Percentiles rank a stretch among this genome's conserved stretches.
Evolutionary conservation across 768 basidiomycete genomes (phyloP).

Genomic region (Calocera cornea): DNA sequence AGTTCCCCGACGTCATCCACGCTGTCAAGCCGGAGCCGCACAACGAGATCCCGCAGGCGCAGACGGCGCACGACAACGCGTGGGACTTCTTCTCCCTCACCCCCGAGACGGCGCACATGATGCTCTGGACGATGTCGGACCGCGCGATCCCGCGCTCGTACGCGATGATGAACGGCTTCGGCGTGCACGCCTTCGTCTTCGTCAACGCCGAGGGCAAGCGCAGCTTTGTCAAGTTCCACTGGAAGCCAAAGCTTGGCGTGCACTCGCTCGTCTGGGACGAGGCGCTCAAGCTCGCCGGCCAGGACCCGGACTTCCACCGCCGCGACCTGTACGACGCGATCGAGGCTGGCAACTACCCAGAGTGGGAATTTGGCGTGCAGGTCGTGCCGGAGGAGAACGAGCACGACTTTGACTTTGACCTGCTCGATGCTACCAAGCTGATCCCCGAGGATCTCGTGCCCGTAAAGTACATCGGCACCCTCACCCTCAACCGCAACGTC

Average conservation of each 20-base stretch:
- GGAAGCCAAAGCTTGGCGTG: constrained; percentile 67
- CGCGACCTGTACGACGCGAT: constrained; percentile 81
- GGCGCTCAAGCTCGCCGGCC: constrained; percentile 64
- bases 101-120: constrained; percentile 62
- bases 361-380: constrained; percentile 71
- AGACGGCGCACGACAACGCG: constrained; percentile 59
- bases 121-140: constrained; percentile 79
- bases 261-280: constrained; percentile 84
- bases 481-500: constrained; percentile 33
- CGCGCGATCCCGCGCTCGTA: constrained; percentile 72
- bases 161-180: constrained; percentile 82
- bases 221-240: constrained; percentile 82
- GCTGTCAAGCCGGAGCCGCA: constrained; percentile 83
- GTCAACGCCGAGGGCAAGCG: constrained; percentile 52
- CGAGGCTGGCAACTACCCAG: constrained; percentile 50
- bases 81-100: constrained; percentile 72
- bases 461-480: constrained; percentile 59
- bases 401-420: constrained; percentile 75
- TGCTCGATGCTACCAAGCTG: constrained; percentile 75
- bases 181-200: constrained; percentile 74
- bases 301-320: constrained; percentile 85
- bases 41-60: constrained; percentile 40
- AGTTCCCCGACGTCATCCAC: constrained; percentile 78
- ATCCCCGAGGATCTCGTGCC: constrained; percentile 77
- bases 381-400: constrained; percentile 54